Conservation (phyloP, 148 eudicot genomes). For the Silene conica region DNA sequence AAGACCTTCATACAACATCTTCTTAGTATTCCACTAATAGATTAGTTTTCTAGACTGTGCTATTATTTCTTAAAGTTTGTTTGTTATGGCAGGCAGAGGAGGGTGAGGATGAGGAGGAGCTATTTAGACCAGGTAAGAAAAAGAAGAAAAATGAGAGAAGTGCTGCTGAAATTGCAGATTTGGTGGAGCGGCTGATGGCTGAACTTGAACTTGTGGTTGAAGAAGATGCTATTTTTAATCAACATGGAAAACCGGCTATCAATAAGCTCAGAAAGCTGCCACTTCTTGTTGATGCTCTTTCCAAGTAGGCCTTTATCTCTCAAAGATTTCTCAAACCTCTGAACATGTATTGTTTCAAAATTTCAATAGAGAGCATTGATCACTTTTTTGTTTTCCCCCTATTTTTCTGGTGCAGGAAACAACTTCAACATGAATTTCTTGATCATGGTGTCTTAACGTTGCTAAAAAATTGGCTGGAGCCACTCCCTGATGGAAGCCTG, state of each 20-base stretch:
- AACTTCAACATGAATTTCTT: constrained; percentile 87
- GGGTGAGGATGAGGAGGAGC: constrained; percentile 77
- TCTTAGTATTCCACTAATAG: not conserved
- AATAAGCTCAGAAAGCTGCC: constrained; percentile 88
- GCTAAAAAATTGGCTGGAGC: constrained; percentile 91
- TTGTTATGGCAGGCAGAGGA: constrained; percentile 68
- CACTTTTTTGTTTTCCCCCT: not conserved
- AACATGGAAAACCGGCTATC: constrained; percentile 79
- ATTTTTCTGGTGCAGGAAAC: constrained; percentile 57
- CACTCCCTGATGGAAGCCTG: constrained; percentile 98
- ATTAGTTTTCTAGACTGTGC: not conserved
- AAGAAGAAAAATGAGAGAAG: constrained; percentile 90
- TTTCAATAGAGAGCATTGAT: not conserved
- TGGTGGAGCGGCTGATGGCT: constrained; percentile 93
- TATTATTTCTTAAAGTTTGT: not conserved
- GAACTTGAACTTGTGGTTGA: constrained; percentile 95
- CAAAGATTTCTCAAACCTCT: not conserved
- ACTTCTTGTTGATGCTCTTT: constrained; percentile 81
- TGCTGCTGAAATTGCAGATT: constrained; percentile 78
- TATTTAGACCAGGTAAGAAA: constrained; percentile 78
- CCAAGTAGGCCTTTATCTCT: constrained; percentile 51
- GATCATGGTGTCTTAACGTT: constrained; percentile 93
- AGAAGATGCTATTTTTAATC: constrained; percentile 77
- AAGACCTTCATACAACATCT: not conserved
- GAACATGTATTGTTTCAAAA: not conserved